Base-by-base conservation (phyloP, 164 flowering plant genomes). In the Dillenia suffruticosa region DNA sequence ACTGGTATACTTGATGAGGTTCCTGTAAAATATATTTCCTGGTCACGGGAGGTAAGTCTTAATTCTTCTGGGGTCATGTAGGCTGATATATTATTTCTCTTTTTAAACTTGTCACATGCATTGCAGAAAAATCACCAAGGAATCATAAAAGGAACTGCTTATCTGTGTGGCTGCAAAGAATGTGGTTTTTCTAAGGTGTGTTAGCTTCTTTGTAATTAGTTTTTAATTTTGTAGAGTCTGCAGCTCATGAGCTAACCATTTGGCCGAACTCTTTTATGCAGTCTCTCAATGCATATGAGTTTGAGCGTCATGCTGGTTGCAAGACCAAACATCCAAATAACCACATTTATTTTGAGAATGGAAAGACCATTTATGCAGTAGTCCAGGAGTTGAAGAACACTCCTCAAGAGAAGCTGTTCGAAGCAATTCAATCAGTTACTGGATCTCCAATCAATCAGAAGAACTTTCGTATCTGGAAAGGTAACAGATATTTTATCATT, bases 1-100 rank as follows among this genome's bases (percentile, higher is more conserved):
- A 83, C 87, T 59, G 85, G 89, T 66, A 81, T 86, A 47, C 63
- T 86, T 56, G 88, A 86, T 68, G 87, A 81, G 53, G 82, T 86
- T 46, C 68, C 77, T 48, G 89, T 86, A 62, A 82, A 79, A 67
- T 86, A 86, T 67, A 77, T 77, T 67, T 77, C 87, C 14, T 86
- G 82, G 87, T 74, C 83, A 32, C 70, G 84, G 48, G 85, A 80
- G 80, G 91, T 86, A 68, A 61, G 59, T 32, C 53, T 12, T 8
- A 12, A 12, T 12, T 32, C 7, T 32, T 32, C 40, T 32, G 7
- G 40, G 40, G 7, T 32, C 40, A 32, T 32, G 40, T 32, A 32
- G 40, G 7, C 6, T 32, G 40, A 32, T 32, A 32, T 32, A 32
- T 32, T 32, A 32, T 6, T 32, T 32, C 40, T 32, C 40, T 4